Evolutionary conservation across 495 filamentous ascomycete genomes (phyloP).

Genomic region (Penicillium coffeae): DNA sequence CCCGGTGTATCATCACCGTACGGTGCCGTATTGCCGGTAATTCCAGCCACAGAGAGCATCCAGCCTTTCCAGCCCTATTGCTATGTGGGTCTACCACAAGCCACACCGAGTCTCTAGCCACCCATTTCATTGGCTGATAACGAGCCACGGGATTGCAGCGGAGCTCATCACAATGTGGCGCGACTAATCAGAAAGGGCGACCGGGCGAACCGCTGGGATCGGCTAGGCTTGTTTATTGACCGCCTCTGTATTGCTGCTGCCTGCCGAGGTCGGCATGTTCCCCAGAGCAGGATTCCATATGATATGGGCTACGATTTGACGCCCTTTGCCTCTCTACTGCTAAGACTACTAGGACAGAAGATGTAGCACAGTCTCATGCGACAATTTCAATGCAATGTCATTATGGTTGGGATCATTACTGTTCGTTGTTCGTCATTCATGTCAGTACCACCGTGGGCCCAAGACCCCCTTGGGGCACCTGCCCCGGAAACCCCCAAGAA

Average conservation of each 20-base stretch:
- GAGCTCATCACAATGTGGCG: constrained; percentile 4
- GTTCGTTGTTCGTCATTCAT: constrained; percentile 12
- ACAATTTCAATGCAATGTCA: background rate
- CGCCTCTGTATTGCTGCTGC: constrained; percentile 15
- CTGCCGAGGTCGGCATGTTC: no score
- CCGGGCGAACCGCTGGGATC: background rate
- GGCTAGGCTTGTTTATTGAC: constrained; percentile 2
- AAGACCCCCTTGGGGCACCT: no score
- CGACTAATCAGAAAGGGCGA: constrained; percentile 10
- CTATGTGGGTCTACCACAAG: constrained; percentile 3
- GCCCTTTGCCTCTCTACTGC: background rate
- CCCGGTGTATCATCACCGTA: constrained; percentile 1
- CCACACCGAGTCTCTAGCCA: constrained; percentile 11
- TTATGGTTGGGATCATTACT: background rate
- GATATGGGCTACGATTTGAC: no score
- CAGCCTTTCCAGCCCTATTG: constrained; percentile 5
- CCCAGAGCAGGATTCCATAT: background rate
- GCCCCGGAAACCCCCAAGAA: no score
- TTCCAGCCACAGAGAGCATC: background rate
- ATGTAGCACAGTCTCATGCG: background rate
- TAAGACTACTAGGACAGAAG: background rate
- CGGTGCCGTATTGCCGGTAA: background rate
- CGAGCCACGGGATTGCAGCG: constrained; percentile 12
- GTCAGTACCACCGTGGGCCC: constrained; percentile 11
- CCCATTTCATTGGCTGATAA: constrained; percentile 1